A percentile compares a stretch with the other conserved stretches of the same genome.
Conservation (phyloP, 345 rosid genomes). For the Citrus mangshanensis region DNA sequence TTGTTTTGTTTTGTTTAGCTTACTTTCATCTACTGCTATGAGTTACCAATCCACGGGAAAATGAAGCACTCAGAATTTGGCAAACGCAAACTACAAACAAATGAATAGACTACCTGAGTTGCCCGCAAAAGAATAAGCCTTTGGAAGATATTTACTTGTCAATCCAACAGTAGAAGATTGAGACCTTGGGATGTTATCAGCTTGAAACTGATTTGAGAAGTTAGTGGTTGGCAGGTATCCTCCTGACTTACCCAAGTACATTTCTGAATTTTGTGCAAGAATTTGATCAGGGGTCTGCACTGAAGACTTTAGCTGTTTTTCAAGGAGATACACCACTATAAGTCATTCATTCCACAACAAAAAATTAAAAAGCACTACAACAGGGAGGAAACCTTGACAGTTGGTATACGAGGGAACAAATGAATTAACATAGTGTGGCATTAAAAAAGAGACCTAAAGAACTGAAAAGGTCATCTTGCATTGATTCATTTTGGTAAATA, state of each 20-base stretch:
- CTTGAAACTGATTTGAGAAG: conserved; percentile 35
- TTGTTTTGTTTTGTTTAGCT: background rate
- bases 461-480: background rate
- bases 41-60: background rate
- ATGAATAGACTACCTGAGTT: conserved; percentile 36
- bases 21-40: background rate
- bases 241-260: conserved; percentile 21
- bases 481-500: background rate
- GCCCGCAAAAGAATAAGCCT: conserved; percentile 36
- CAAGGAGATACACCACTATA: background rate
- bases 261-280: conserved; percentile 33
- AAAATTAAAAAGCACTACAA: background rate
- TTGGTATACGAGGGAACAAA: background rate
- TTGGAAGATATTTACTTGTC: conserved; percentile 29
- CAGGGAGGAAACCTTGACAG: background rate
- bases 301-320: conserved; percentile 27
- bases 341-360: conserved; percentile 1
- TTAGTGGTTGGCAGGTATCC: conserved; percentile 21
- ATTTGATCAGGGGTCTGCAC: conserved; percentile 24
- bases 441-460: background rate
- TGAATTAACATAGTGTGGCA: background rate
- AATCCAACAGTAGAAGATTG: conserved; percentile 32
- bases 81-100: conserved; percentile 8
- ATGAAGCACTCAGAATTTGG: background rate
- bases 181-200: conserved; percentile 24